Evolutionary conservation across 2,329 filamentous ascomycete genomes (phyloP).

Genomic region (Zymoseptoria tritici): DNA sequence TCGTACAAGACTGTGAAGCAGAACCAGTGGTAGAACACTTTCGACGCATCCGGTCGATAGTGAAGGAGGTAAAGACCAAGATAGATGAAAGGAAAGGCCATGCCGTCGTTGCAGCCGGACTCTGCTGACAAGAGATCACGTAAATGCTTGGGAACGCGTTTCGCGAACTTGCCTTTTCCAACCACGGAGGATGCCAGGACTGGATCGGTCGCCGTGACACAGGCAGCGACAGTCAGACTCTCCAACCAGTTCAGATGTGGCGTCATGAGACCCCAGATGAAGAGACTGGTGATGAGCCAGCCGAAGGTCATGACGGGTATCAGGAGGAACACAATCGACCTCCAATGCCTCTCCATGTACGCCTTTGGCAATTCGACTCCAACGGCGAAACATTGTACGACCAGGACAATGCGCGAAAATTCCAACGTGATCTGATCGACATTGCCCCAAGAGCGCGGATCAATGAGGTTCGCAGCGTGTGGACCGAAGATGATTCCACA

Average conservation of each 20-base stretch:
- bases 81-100: slow-evolving; percentile 98
- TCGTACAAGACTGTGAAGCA: slow-evolving; percentile 89
- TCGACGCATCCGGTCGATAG: slow-evolving; percentile 60
- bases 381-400: slow-evolving; percentile 87
- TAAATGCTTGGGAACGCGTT: slow-evolving; percentile 93
- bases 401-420: slow-evolving; percentile 80
- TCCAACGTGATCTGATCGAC: slow-evolving; percentile 81
- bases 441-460: slow-evolving; percentile 70
- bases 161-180: slow-evolving; percentile 97
- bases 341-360: slow-evolving; percentile 99
- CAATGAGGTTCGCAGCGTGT: slow-evolving; percentile 71
- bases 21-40: slow-evolving; percentile 79
- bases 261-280: slow-evolving; percentile 84
- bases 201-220: slow-evolving; percentile 94
- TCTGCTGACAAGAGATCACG: slow-evolving; percentile 91
- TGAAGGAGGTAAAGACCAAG: slow-evolving; percentile 82
- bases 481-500: slow-evolving; percentile 86
- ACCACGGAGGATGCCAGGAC: slow-evolving; percentile 96
- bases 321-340: slow-evolving; percentile 77
- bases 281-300: slow-evolving; percentile 85
- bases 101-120: slow-evolving; percentile 97
- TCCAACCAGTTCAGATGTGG: slow-evolving; percentile 78
- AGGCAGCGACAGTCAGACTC: slow-evolving; percentile 77
- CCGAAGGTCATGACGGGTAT: slow-evolving; percentile 96
- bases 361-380: slow-evolving; percentile 84